Conservation (phyloP, 768 basidiomycete species). For the Pulveroboletus sp. region DNA sequence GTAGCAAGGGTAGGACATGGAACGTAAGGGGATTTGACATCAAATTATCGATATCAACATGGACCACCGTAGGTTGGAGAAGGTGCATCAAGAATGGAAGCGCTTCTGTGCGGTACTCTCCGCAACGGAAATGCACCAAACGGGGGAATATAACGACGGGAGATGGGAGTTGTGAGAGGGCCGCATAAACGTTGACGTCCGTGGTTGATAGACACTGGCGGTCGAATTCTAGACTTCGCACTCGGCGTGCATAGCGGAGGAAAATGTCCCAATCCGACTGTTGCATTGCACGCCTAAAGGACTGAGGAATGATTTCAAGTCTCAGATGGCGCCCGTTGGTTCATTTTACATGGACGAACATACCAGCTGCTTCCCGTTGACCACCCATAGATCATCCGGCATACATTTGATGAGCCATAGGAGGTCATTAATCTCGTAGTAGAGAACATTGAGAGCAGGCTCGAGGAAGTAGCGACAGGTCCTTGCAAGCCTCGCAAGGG, state of each 20-base stretch:
- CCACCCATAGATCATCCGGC: slow-evolving; percentile 32
- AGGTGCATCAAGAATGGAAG: slow-evolving; percentile 24
- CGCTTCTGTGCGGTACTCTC: slow-evolving; percentile 22
- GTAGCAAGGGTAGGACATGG: slow-evolving; percentile 17
- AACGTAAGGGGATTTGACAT: slow-evolving; percentile 24
- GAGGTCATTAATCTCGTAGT: slow-evolving; percentile 30
- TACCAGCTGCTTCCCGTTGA: slow-evolving; percentile 30
- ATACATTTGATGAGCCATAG: slow-evolving; percentile 31
- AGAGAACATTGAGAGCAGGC: slow-evolving; percentile 31
- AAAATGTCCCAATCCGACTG: slow-evolving; percentile 29
- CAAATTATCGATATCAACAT: slow-evolving; percentile 28
- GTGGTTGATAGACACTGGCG: slow-evolving; percentile 24
- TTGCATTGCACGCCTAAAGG: slow-evolving; percentile 19
- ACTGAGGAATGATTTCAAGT: slow-evolving; percentile 9
- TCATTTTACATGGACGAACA: neutral
- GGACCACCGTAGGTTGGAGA: slow-evolving; percentile 24
- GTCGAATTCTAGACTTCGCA: slow-evolving; percentile 31
- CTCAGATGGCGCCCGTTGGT: slow-evolving; percentile 7
- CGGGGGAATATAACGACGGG: slow-evolving; percentile 23
- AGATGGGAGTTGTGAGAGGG: slow-evolving; percentile 14
- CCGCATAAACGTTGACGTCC: slow-evolving; percentile 18
- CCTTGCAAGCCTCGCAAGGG: slow-evolving; percentile 32
- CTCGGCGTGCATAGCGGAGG: slow-evolving; percentile 26
- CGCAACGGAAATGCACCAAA: slow-evolving; percentile 27
- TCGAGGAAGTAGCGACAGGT: slow-evolving; percentile 30